Evolutionary conservation across 31 red algal genomes (phyloP).

Genomic region (Odonthalia washingtoniensis): DNA sequence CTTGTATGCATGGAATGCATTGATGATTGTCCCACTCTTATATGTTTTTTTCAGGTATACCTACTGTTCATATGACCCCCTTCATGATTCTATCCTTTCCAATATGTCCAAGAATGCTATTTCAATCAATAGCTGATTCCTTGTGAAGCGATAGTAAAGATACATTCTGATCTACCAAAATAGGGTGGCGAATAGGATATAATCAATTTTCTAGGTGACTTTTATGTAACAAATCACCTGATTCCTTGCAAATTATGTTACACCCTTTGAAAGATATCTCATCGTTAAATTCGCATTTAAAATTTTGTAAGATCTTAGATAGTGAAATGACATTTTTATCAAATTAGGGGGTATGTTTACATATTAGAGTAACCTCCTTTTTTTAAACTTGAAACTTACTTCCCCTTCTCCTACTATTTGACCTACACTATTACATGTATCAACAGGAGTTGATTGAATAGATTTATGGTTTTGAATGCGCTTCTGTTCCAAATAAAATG

Average conservation of each 20-base stretch:
- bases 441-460: neutral
- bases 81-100: conserved; percentile 20
- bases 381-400: neutral
- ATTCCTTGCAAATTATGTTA: neutral
- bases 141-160: neutral
- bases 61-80: neutral
- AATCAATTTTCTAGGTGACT: neutral
- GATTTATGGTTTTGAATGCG: neutral
- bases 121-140: neutral
- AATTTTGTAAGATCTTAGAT: neutral
- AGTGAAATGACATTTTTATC: neutral
- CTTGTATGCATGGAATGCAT: conserved; percentile 1
- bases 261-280: neutral
- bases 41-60: neutral
- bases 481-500: neutral
- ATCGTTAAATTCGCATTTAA: neutral
- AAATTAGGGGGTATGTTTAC: neutral
- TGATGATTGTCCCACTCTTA: neutral
- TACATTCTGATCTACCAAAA: neutral
- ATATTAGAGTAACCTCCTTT: neutral
- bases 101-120: conserved; percentile 14
- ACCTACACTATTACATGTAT: neutral
- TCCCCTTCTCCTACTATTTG: neutral
- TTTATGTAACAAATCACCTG: too few relatives aligned
- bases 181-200: neutral